phyloP scores from a whole-genome alignment of 345 rosid species.

The Corchorus capsularis region DNA sequence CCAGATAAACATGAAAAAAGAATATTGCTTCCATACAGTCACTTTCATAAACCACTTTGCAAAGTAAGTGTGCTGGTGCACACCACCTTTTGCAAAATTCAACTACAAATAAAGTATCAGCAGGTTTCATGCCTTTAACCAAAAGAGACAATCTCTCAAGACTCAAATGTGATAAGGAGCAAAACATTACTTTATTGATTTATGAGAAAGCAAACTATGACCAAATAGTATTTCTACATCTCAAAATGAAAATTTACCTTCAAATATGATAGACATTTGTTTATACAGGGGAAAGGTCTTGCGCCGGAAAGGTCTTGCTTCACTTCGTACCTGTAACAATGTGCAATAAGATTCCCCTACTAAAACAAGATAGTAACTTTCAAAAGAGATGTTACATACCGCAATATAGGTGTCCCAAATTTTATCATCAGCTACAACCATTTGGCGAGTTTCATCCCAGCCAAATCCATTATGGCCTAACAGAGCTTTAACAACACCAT shows the following conservation, averaged over 20 bases:
- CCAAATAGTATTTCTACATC: neutral
- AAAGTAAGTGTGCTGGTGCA: neutral
- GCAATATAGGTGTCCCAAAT: conserved; percentile 42
- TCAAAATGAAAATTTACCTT: conserved; percentile 27
- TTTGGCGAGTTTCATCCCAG: conserved; percentile 42
- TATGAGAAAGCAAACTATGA: neutral
- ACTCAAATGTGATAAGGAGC: no score
- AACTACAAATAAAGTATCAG: no score
- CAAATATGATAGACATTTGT: conserved; percentile 39
- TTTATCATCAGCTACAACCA: conserved; percentile 44
- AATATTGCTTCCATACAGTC: neutral
- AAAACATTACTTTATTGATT: neutral
- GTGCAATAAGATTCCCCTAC: neutral
- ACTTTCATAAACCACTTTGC: conserved; percentile 4
- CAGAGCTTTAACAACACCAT: conserved; percentile 38
- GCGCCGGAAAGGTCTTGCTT: conserved; percentile 43
- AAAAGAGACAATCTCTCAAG: no score
- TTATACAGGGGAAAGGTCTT: conserved; percentile 41
- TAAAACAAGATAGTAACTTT: no score
- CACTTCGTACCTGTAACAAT: conserved; percentile 31
- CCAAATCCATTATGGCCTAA: conserved; percentile 32
- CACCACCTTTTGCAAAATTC: neutral
- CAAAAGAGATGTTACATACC: conserved; percentile 17
- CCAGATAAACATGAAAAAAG: neutral
- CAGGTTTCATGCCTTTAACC: no score